Evolutionary conservation across 2,329 filamentous ascomycete species (phyloP), one percentile per base, ranked within the genome.

Genomic region (Tolypocladium nubicola): DNA sequence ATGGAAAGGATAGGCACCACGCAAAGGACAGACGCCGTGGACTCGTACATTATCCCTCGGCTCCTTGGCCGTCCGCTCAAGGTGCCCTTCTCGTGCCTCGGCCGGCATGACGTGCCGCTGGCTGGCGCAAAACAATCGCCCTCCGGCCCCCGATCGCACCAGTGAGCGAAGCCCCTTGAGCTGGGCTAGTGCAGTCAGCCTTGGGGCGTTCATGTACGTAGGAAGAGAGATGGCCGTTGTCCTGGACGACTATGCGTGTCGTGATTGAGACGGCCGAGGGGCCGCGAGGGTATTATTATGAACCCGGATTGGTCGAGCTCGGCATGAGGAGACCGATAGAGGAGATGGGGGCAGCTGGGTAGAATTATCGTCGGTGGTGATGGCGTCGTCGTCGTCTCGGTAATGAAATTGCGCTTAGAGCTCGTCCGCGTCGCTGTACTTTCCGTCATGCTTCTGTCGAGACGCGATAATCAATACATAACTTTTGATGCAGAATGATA

Each of bases 1-100:
- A 5, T 6, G 26, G 26, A 39, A 38, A 13, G 5, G 8, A 19
- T 3, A 19, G 6, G 23, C 23, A 23, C 23, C 23, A 23, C 23
- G 23, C 23, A 23, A 23, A 23, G 23, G 23, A 30, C 11, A 30
- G 47, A 37, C 19, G 3, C 9, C 4, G 30, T 13, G 13, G 9
- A 23, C 13, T 9, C 23, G 3, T 37, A 57, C 81, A 59, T 80
- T 74, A 58, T 88, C 83, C 58, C 90, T 84, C 47, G 87, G 88
- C 67, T 94, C 87, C 43, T 79, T 72, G 3, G 87, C 86, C 13
- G 90, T 95, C 56, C 89, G 81, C 62, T 90, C 82, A 59, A 87
- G 75, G 66, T 94, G 89, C 60, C 58, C 55, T 57, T 59, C 16
- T 50, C 47, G 39, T 30, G 33, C 19, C 43, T 35, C 11, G 13